Evolutionary conservation across 2,329 filamentous ascomycete species (phyloP).

Genomic region (Apiospora kogelbergensis): DNA sequence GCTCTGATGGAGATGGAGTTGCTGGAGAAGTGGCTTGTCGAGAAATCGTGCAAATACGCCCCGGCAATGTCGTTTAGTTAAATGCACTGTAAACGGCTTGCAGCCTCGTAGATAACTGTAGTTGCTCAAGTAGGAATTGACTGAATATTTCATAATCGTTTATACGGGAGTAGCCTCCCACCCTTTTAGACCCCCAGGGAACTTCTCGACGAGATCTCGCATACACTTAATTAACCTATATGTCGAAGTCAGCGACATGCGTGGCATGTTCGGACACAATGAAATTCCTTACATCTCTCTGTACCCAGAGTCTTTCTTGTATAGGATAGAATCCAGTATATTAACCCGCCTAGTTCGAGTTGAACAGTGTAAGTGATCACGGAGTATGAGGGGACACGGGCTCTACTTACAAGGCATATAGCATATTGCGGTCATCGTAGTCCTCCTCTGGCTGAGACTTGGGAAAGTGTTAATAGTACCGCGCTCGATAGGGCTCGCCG

Average conservation of each 20-base stretch:
- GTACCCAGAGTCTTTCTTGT: neutral
- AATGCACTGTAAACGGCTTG: no score
- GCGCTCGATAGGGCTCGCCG: neutral
- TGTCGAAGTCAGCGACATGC: neutral
- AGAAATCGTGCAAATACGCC: no score
- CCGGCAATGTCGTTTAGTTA: no score
- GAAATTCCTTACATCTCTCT: neutral
- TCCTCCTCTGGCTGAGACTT: neutral
- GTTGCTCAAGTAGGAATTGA: no score
- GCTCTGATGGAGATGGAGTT: no score
- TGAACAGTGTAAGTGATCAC: neutral
- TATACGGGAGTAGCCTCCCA: neutral
- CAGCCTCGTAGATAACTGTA: no score
- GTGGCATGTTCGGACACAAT: accelerated
- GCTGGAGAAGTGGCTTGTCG: no score
- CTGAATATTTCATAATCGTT: no score
- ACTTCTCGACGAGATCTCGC: neutral
- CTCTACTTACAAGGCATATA: neutral
- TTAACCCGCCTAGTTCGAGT: neutral
- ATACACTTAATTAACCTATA: neutral
- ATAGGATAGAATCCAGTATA: neutral
- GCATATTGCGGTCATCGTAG: neutral
- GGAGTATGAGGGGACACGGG: no score
- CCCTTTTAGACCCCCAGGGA: neutral
- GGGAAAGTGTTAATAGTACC: neutral